phyloP scores from a whole-genome alignment of 2,329 filamentous ascomycete species.

The Hymenoscyphus linearis region DNA sequence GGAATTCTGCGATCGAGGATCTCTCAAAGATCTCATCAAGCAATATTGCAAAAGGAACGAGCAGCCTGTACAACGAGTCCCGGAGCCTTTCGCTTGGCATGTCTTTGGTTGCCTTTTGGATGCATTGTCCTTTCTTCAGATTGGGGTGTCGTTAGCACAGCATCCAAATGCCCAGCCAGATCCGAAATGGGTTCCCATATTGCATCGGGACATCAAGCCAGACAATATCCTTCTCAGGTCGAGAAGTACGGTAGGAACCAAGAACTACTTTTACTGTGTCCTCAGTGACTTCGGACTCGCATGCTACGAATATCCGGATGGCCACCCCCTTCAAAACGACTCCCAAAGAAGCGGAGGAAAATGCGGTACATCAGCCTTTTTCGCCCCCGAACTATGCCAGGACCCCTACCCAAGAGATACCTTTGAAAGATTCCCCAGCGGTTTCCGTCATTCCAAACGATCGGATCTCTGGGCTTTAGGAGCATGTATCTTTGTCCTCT shows the following conservation, averaged over 20 bases:
- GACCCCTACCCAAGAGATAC: slow-evolving; percentile 15
- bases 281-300: slow-evolving; percentile 29
- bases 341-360: slow-evolving; percentile 2
- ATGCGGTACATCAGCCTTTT: slow-evolving; percentile 15
- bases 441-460: slow-evolving; percentile 12
- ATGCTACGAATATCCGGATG: slow-evolving; percentile 12
- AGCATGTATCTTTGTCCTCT: slow-evolving; percentile 20
- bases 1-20: slow-evolving; percentile 29
- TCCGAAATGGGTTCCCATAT: slow-evolving; percentile 21
- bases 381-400: slow-evolving; percentile 24
- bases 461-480: slow-evolving; percentile 27
- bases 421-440: slow-evolving; percentile 12
- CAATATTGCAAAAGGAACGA: slow-evolving; percentile 12
- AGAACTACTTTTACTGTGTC: slow-evolving; percentile 26
- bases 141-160: slow-evolving; percentile 8
- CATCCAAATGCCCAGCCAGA: slow-evolving; percentile 5
- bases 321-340: slow-evolving; percentile 7
- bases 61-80: slow-evolving; percentile 4
- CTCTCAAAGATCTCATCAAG: slow-evolving; percentile 21
- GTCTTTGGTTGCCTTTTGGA: slow-evolving; percentile 25
- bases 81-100: slow-evolving; percentile 29
- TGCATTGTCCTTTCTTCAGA: slow-evolving; percentile 26
- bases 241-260: slow-evolving; percentile 16
- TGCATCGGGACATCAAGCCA: slow-evolving; percentile 30
- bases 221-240: slow-evolving; percentile 29